A percentile compares a stretch with the other conserved stretches of the same genome.
These are phyloP conservation scores for Colletotrichum kahawae DNA, from an alignment of 2,329 filamentous ascomycete species.

Conservation along the genomic window DNA sequence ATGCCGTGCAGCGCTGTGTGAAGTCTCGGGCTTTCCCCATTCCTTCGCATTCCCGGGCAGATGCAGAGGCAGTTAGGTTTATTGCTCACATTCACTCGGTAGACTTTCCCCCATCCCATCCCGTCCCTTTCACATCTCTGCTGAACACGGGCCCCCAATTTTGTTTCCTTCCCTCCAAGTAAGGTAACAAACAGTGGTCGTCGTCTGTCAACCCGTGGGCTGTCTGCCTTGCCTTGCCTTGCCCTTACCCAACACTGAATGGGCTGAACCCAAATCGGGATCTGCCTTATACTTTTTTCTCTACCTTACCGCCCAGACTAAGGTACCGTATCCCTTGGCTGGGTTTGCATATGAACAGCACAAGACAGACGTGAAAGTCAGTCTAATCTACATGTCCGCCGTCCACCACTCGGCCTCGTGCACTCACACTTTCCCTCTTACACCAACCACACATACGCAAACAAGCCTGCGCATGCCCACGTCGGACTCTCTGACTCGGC, in stretches of 20 bases:
- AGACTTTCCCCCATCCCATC: not conserved
- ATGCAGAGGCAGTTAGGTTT: not conserved
- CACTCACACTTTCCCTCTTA: not conserved
- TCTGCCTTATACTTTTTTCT: not conserved
- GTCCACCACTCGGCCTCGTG: not conserved
- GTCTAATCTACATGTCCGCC: not conserved
- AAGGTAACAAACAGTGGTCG: not conserved
- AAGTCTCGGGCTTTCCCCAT: not conserved
- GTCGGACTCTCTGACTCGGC: not conserved
- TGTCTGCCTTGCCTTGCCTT: not conserved
- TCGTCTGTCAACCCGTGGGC: not conserved
- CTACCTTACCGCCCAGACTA: not conserved
- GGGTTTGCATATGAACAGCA: not conserved
- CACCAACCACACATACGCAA: not conserved
- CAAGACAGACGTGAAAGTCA: not conserved
- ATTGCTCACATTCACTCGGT: not conserved
- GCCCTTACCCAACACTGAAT: not conserved
- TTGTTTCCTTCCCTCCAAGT: not conserved
- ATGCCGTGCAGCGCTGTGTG: not conserved
- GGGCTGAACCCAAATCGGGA: not conserved
- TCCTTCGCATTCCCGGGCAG: not conserved
- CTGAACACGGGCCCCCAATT: not conserved
- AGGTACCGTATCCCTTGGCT: not conserved
- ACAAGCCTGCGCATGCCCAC: not conserved
- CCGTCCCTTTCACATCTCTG: not conserved